Evolutionary conservation across 2,329 filamentous ascomycete genomes (phyloP).

Genomic region (Pseudogymnoascus sp.): DNA sequence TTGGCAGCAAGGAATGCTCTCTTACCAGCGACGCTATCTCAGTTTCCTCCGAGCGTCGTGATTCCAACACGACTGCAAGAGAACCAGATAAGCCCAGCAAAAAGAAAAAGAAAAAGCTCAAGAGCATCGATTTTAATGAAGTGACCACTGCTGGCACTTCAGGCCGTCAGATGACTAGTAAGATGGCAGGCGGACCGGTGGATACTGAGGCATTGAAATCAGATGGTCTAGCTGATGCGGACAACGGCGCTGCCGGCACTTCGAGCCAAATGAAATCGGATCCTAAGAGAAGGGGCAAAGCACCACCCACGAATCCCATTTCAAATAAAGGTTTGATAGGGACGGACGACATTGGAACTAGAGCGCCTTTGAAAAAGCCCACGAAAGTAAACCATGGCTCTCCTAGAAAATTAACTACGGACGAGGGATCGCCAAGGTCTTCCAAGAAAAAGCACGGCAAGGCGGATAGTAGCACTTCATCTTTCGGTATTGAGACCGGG

Average conservation of each 20-base stretch:
- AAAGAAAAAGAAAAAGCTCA: not conserved
- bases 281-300: not conserved
- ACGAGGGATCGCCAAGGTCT: not conserved
- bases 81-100: not conserved
- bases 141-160: not conserved
- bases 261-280: not conserved
- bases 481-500: not conserved
- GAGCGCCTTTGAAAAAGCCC: not conserved
- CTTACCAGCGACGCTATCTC: not conserved
- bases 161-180: not conserved
- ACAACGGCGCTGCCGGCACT: not conserved
- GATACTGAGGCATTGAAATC: not conserved
- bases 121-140: not conserved
- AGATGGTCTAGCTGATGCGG: not conserved
- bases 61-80: not conserved
- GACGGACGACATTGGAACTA: not conserved
- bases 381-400: not conserved
- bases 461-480: conserved; percentile 3
- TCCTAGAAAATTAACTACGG: not conserved
- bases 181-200: not conserved
- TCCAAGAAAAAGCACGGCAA: not conserved
- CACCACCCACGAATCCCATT: not conserved
- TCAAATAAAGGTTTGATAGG: not conserved
- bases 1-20: not conserved
- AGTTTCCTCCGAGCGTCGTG: not conserved